phyloP scores from a whole-genome alignment of 208 protist genomes.

The Crithidia fasciculata region DNA sequence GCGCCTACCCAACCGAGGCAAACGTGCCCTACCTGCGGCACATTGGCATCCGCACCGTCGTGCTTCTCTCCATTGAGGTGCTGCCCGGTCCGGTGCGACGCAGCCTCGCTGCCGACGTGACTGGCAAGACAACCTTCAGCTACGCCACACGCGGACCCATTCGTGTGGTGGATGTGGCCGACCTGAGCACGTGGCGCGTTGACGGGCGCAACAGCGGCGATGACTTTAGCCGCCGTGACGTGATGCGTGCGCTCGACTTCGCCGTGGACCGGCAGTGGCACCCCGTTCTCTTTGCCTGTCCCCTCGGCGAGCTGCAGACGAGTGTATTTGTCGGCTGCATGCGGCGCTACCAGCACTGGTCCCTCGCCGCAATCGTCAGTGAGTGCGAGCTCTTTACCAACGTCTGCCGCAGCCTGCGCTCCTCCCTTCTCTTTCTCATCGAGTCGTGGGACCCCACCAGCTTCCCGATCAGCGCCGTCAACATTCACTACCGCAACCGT shows the following conservation, averaged over 20 bases:
- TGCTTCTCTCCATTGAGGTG: conserved; percentile 82
- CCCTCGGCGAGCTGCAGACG: conserved; percentile 88
- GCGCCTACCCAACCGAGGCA: conserved; percentile 76
- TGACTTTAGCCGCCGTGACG: conserved; percentile 76
- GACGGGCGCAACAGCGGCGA: conserved; percentile 56
- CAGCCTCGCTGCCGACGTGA: conserved; percentile 21
- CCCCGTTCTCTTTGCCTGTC: conserved; percentile 90
- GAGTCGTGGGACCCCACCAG: conserved; percentile 62
- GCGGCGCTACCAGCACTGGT: conserved; percentile 85
- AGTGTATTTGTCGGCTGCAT: conserved; percentile 89
- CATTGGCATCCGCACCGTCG: conserved; percentile 81
- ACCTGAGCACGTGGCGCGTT: conserved; percentile 67
- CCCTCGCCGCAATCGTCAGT: conserved; percentile 68
- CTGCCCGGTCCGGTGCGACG: conserved; percentile 63
- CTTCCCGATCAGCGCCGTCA: conserved; percentile 58
- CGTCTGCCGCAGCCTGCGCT: conserved; percentile 43
- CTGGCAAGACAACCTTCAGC: conserved; percentile 12
- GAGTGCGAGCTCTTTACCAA: conserved; percentile 87
- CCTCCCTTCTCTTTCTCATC: conserved; percentile 71
- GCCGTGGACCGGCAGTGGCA: conserved; percentile 82
- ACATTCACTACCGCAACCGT: conserved; percentile 33
- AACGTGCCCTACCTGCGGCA: conserved; percentile 77
- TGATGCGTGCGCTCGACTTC: conserved; percentile 78
- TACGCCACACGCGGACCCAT: conserved; percentile 37
- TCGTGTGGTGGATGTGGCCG: conserved; percentile 59